Base-by-base conservation (phyloP, 1,284 basidiomycete genomes). In the Somion occarium region DNA sequence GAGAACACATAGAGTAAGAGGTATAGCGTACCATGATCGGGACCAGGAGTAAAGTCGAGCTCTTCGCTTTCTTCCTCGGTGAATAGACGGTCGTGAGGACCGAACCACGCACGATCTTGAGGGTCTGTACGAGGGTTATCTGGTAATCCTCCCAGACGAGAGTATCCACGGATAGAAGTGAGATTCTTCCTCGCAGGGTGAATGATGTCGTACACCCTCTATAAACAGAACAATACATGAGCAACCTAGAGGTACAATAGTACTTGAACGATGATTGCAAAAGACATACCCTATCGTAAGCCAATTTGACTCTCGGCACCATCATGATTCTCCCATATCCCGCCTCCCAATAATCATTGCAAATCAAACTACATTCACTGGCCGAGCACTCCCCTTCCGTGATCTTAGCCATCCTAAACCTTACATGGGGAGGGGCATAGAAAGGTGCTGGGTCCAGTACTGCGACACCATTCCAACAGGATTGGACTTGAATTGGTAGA, bases 401-500 rank as follows among this genome's bases (percentile, higher is more conserved):
- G 49, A 88, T 79, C 48, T 76, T 77, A 3, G 94, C 94, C 94
- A 98, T 97, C 42, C 94, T 80, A 81, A 98, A 98, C 54, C 83
- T 79, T 51, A 96, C 88, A 61, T 91, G 89, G 2, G 92, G 90
- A 1, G 89, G 86, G 1, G 79, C 76, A 71, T 98, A 98, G 71
- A 97, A 88, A 2, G 94, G 93, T 5, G 86, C 93, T 0, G 94
- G 93, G 67, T 97, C 94, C 45, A 97, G 79, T 2, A 98, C 75
- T 19, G 93, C 93, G 57, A 97, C 88, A 34, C 94, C 94, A 68
- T 97, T 97, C 94, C 94, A 97, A 71, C 94, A 98, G 3, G 88
- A 89, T 71, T 97, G 94, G 20, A 97, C 92, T 69, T 98, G 94
- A 25, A 97, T 75, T 1, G 94, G 94, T 0, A 98, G 76, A 67